These are phyloP conservation scores for Saccharomyces jurei DNA, from an alignment of 805 yeast genomes.

Conservation along the genomic window DNA sequence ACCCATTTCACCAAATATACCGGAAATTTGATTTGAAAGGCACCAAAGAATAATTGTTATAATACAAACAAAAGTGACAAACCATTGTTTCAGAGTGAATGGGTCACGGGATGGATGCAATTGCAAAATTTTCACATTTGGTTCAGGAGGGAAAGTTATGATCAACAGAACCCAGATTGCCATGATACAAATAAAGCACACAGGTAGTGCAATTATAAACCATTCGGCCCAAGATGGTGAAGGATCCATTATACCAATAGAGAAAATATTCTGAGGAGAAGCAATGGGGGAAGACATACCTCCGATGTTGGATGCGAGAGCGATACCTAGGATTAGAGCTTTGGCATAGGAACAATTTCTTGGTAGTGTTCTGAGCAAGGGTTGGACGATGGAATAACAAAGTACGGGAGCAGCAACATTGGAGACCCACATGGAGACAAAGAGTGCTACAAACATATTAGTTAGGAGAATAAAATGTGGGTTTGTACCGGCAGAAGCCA, in stretches of 20 bases:
- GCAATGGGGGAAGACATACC: conserved; percentile 98
- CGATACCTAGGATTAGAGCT: conserved; percentile 83
- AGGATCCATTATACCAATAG: conserved; percentile 80
- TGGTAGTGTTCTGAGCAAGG: conserved; percentile 76
- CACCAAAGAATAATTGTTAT: conserved; percentile 85
- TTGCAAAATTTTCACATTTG: conserved; percentile 40
- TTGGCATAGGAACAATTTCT: conserved; percentile 70
- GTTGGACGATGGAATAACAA: conserved; percentile 85
- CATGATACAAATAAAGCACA: conserved; percentile 52
- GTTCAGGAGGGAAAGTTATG: conserved; percentile 51
- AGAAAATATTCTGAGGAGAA: conserved; percentile 91
- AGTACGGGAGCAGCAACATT: conserved; percentile 97
- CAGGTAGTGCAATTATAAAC: conserved; percentile 85
- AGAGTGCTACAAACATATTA: conserved; percentile 78
- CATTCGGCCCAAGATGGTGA: conserved; percentile 85
- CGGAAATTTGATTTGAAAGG: conserved; percentile 64
- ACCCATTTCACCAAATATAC: conserved; percentile 91
- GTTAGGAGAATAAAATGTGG: conserved; percentile 71
- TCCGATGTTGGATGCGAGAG: conserved; percentile 85
- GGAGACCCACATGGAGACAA: conserved; percentile 90
- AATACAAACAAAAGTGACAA: conserved; percentile 57
- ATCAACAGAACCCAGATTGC: conserved; percentile 67
- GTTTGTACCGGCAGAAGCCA: conserved; percentile 77
- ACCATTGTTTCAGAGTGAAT: conserved; percentile 68
- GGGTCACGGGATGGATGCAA: conserved; percentile 51